Base-by-base conservation (phyloP, 345 rosid genomes). In the Cardamine occulta region DNA sequence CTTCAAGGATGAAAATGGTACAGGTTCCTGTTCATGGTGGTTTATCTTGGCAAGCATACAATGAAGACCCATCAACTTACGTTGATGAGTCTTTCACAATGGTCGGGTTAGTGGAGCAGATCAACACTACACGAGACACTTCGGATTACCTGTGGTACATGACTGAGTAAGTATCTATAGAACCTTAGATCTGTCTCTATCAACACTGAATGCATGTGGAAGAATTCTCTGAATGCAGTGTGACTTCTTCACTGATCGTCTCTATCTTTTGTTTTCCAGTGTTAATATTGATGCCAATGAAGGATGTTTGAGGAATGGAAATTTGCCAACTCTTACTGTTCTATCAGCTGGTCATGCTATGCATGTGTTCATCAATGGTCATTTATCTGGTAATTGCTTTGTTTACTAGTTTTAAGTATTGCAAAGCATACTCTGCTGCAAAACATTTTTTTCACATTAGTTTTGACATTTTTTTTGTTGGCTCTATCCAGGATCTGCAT, bases 141-240 rank as follows among this genome's bases (percentile, higher is more conserved):
- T 78, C 97, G 1, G 99, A 96, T 73, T 96, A 96, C 74, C 78
- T 96, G 88, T 96, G 99, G 99, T 96, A 91, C 88, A 83, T 82
- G 79, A 96, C 99, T 73, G 97, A 93, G 99, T 96, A 76, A 89
- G 99, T 87, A 73, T 65, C 42, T 40, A 8, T 17, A 56, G 24
- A 53, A 35, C 70, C 29, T 31, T 55, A 66, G 12, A 52, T 59
- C 10, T 72, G 21, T 19, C 54, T 66, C 68, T 37, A 37, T 56
- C 39, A 57, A 54, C n/a, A 4, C 35, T 19, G 2, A 24, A 55
- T 23, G 44, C n/a, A 54, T 63, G 23, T 32, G 58, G 70, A 40
- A 76, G 57, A 68, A 21, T 32, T 42, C 49, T 64, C 13, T 49
- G 55, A 69, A 31, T 31, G 40, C 26, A 26, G 14, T 32, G 32